phyloP scores from a whole-genome alignment of 805 yeast species.

The Debaryomyces maramus region DNA sequence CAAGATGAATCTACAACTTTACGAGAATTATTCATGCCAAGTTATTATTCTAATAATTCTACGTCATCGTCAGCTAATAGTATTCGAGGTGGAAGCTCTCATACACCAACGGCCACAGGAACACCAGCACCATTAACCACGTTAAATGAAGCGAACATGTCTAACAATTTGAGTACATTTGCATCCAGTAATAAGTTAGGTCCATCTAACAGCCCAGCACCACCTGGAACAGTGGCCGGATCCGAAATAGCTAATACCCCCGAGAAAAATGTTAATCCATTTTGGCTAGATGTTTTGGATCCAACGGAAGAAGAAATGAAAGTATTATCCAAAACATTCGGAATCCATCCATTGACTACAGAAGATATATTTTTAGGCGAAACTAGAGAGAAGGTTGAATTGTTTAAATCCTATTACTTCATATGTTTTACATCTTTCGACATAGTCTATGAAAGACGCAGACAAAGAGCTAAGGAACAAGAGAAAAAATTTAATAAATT shows the following conservation, averaged over 20 bases:
- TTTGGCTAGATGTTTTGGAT: conserved; percentile 87
- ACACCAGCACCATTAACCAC: background rate
- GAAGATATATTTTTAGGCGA: conserved; percentile 94
- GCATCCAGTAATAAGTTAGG: background rate
- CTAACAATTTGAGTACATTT: background rate
- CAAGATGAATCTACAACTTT: conserved; percentile 10
- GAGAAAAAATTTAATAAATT: conserved; percentile 39
- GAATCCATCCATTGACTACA: conserved; percentile 93
- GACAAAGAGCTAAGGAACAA: conserved; percentile 48
- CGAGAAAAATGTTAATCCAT: conserved; percentile 27
- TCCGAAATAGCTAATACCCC: conserved; percentile 10
- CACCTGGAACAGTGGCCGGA: conserved; percentile 11
- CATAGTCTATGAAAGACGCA: conserved; percentile 71
- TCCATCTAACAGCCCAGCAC: conserved; percentile 2
- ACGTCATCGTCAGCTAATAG: conserved; percentile 10
- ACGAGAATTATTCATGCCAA: conserved; percentile 28
- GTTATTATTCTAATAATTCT: conserved; percentile 14
- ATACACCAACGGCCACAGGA: background rate
- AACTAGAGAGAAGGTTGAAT: conserved; percentile 91
- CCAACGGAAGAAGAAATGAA: conserved; percentile 98
- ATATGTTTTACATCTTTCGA: conserved; percentile 71
- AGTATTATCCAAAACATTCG: conserved; percentile 83
- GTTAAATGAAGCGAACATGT: conserved; percentile 1
- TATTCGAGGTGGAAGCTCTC: background rate
- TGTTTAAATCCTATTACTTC: conserved; percentile 86